Base-by-base conservation (phyloP, 2,329 filamentous ascomycete species). In the Colletotrichum sp. region DNA sequence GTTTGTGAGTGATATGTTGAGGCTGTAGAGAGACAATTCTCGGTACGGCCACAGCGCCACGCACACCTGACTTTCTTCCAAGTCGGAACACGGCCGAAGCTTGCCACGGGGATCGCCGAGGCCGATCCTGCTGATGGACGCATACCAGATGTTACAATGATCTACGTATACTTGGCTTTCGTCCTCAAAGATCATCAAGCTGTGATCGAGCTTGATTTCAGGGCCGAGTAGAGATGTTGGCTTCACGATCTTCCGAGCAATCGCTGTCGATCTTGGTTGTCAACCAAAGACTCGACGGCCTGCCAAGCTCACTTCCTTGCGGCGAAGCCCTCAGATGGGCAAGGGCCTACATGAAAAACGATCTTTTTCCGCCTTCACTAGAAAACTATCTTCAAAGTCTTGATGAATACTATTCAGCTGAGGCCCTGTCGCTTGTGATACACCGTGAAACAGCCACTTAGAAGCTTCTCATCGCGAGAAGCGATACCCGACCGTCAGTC, bases 21-120 rank as follows among this genome's bases (percentile, higher is more conserved):
- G 5, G 32, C 26, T 24, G 1, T 6, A n/a, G 39, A 26, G 18
- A 6, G 44, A 13, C 30, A 4, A 2, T 57, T 30, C 9, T 26
- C 5, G 5, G 12, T 26, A 8, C 8, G 24, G 59, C 3, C 18
- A n/a, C 8, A 9, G 52, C 21, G 10, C 8, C 30, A 55, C 36
- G 10, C 44, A 52, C 24, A 12, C 4, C 12, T 13, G n/a, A 34
- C 0, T 21, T 6, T 28, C 15, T 1, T 39, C 18, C 52, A 62
- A 66, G 52, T 30, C 36, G 68, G 52, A 62, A 55, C 15, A 7
- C 36, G 52, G 52, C 69, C 30, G 30, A 52, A n/a, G 34, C 34
- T 21, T 60, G 62, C 34, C 36, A 12, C 30, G 15, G 16, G 28
- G 21, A 36, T 69, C 55, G 28, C 36, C 26, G 55, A 39, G n/a